Percentiles rank a stretch among this genome's conserved stretches.
These are phyloP conservation scores for Przewalskia tangutica DNA, from an alignment of 257 asterid genomes.

Conservation along the genomic window DNA sequence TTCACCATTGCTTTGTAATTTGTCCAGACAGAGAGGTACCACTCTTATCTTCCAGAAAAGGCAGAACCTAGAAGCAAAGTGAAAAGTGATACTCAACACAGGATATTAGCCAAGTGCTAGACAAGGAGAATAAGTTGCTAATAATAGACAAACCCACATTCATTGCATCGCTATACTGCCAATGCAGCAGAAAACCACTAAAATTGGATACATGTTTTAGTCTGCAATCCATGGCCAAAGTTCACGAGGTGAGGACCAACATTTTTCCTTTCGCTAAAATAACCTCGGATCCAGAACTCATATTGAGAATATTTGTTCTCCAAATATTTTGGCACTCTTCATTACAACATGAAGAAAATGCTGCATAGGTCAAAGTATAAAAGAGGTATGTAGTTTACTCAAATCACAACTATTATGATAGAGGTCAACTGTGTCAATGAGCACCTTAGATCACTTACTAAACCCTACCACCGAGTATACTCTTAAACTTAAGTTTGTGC, in stretches of 20 bases:
- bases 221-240: not conserved
- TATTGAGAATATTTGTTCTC: not conserved
- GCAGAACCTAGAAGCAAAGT: slow-evolving; percentile 13
- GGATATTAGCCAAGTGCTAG: not conserved
- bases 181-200: not conserved
- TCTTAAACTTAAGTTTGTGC: not conserved
- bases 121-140: not conserved
- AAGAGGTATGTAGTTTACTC: not conserved
- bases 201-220: not conserved
- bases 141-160: not conserved
- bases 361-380: not conserved
- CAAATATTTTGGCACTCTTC: not conserved
- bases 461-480: not conserved
- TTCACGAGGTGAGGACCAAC: not conserved
- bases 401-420: not conserved
- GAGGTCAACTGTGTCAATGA: not conserved
- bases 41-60: slow-evolving; percentile 10
- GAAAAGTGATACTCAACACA: not conserved
- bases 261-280: not conserved
- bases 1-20: slow-evolving; percentile 15
- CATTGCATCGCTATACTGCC: not conserved
- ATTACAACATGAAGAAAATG: not conserved
- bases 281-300: not conserved
- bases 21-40: slow-evolving; percentile 10
- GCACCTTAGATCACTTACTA: not conserved